These are phyloP conservation scores for Aspergillus biplanus DNA, from an alignment of 495 filamentous ascomycete genomes.

Conservation along the genomic window DNA sequence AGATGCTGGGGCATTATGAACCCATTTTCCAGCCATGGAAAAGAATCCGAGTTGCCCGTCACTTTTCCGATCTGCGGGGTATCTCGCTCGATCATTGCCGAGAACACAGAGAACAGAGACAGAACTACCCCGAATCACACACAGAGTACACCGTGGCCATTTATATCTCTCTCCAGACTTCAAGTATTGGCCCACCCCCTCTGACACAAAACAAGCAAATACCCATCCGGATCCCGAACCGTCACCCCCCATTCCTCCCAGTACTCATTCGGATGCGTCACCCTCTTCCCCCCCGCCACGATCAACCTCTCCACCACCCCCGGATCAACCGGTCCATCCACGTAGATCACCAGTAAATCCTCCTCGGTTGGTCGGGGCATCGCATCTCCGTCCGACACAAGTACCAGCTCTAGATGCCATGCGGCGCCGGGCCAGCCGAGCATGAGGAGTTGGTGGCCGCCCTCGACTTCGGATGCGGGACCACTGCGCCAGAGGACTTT, in stretches of 20 bases:
- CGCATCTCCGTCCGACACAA: background rate
- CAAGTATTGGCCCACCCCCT: background rate
- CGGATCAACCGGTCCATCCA: background rate
- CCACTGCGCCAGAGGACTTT: conserved; percentile 3
- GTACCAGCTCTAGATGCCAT: background rate
- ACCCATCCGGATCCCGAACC: conserved; percentile 2
- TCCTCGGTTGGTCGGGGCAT: background rate
- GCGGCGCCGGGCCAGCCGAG: background rate
- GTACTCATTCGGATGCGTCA: conserved; percentile 2
- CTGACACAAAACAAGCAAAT: background rate
- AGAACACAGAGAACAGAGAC: no score
- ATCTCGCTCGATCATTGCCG: background rate
- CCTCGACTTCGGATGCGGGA: background rate
- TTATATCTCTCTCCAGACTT: background rate
- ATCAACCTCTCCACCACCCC: background rate
- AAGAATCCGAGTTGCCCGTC: background rate
- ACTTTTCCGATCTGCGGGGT: background rate
- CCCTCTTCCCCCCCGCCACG: background rate
- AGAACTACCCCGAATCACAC: no score
- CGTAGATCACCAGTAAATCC: conserved; percentile 1
- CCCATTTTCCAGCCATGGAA: background rate
- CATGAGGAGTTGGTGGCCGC: conserved; percentile 1
- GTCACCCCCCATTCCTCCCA: conserved; percentile 6
- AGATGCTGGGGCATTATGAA: no score
- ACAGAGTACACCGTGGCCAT: no score